Conservation (phyloP, 805 yeast genomes). For the Peterozyma toletana region DNA sequence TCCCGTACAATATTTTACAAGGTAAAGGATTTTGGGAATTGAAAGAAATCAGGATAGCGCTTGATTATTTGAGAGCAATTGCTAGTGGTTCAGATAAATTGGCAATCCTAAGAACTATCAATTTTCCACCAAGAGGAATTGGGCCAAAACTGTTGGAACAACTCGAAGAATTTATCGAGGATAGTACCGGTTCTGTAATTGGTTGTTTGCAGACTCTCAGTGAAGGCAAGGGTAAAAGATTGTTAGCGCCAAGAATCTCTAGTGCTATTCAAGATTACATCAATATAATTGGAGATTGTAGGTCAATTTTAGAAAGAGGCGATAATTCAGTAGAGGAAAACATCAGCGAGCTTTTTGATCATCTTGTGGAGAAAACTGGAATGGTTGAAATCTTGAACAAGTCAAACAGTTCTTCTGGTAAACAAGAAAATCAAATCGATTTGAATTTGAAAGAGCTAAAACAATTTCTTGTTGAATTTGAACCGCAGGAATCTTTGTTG, state of each 20-base stretch:
- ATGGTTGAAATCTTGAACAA: slow-evolving; percentile 12
- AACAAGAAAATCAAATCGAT: slow-evolving; percentile 3
- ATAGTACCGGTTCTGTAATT: slow-evolving; percentile 1
- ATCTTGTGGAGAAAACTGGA: slow-evolving; percentile 12
- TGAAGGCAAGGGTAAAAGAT: background rate
- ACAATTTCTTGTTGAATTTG: slow-evolving; percentile 17
- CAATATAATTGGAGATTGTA: slow-evolving; percentile 14
- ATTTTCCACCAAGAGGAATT: slow-evolving; percentile 58
- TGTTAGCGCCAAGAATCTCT: slow-evolving; percentile 12
- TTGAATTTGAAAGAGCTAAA: slow-evolving; percentile 19
- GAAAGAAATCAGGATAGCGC: slow-evolving; percentile 53
- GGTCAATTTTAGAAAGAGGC: slow-evolving; percentile 6
- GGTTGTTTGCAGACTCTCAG: slow-evolving; percentile 7
- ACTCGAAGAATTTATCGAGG: slow-evolving; percentile 17
- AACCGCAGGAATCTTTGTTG: slow-evolving; percentile 13
- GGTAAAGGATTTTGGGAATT: slow-evolving; percentile 80
- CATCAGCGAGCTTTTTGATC: slow-evolving; percentile 13
- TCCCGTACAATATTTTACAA: slow-evolving; percentile 63
- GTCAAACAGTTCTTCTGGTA: background rate
- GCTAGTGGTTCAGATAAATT: slow-evolving; percentile 50
- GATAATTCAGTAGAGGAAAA: slow-evolving; percentile 9
- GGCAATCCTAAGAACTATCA: slow-evolving; percentile 52
- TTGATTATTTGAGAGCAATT: slow-evolving; percentile 61
- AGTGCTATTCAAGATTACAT: slow-evolving; percentile 22
- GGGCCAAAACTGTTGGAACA: slow-evolving; percentile 47